These are phyloP conservation scores for Leucogyrophana mollusca DNA, from an alignment of 768 basidiomycete genomes.

Conservation along the genomic window DNA sequence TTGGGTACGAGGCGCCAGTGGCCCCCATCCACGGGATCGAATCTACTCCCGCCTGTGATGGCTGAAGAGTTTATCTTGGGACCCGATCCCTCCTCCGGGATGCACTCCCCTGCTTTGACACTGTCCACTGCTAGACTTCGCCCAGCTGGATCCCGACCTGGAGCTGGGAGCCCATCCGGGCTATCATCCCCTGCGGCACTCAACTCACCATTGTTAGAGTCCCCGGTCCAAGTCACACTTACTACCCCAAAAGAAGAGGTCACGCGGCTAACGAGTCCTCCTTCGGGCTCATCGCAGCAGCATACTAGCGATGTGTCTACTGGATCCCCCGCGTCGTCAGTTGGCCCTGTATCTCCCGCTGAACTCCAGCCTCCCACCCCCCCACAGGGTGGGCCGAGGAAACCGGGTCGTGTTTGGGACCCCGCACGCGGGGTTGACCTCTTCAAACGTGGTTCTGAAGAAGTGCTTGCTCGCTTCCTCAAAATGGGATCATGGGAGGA, in stretches of 20 bases:
- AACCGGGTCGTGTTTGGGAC: constrained; percentile 75
- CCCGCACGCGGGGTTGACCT: constrained; percentile 82
- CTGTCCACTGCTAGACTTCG: neutral
- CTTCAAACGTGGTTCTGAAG: constrained; percentile 86
- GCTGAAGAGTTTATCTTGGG: constrained; percentile 2
- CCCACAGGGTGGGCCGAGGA: constrained; percentile 35
- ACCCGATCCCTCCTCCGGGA: neutral
- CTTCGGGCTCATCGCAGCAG: constrained; percentile 9
- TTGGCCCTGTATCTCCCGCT: constrained; percentile 50
- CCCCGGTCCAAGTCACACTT: constrained; percentile 7
- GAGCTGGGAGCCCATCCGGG: neutral
- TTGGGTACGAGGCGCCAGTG: constrained; percentile 19
- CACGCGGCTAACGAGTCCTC: constrained; percentile 7
- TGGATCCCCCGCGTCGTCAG: constrained; percentile 56
- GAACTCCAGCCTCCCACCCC: constrained; percentile 35
- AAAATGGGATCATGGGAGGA: constrained; percentile 75
- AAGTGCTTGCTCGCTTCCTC: constrained; percentile 81
- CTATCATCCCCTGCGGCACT: constrained; percentile 6
- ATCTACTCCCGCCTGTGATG: constrained; percentile 1
- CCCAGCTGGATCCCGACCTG: neutral
- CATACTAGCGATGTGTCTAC: constrained; percentile 23
- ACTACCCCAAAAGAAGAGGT: constrained; percentile 8
- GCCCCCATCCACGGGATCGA: constrained; percentile 11
- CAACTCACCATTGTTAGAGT: constrained; percentile 15
- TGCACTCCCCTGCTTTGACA: neutral